Conservation (phyloP, 2,329 filamentous ascomycete genomes). For the Cercospora sp. region DNA sequence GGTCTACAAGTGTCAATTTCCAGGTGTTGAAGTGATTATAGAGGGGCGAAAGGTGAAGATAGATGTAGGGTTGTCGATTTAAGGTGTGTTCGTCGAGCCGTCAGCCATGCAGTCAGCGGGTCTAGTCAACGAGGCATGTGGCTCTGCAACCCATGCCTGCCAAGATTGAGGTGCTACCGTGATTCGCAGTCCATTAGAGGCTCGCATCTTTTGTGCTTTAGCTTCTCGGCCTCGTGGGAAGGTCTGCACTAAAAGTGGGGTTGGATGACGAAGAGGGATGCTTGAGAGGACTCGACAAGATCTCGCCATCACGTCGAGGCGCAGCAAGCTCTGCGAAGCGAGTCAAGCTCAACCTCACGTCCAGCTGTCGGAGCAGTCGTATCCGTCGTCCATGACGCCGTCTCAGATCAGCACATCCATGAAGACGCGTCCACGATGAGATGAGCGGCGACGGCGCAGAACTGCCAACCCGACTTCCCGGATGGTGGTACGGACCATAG, state of each 20-base stretch:
- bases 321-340: background rate
- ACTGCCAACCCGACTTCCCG: background rate
- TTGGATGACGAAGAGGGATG: constrained; percentile 4
- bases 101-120: constrained; percentile 17
- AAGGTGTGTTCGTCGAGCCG: constrained; percentile 2
- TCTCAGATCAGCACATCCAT: background rate
- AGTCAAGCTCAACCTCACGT: background rate
- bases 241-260: constrained; percentile 3
- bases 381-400: background rate
- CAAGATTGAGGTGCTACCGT: constrained; percentile 11
- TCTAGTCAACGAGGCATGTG: constrained; percentile 1
- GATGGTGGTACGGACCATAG: no score
- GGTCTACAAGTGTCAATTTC: background rate
- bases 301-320: background rate
- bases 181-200: constrained; percentile 12
- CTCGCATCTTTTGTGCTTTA: background rate
- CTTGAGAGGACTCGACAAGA: background rate
- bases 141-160: background rate
- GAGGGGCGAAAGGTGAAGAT: background rate
- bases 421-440: background rate
- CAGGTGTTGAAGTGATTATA: background rate
- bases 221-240: constrained; percentile 4
- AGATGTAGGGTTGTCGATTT: background rate
- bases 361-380: background rate
- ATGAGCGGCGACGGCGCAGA: background rate